Base-by-base conservation (phyloP, 176 grass and related monocot species). In the Poa pratensis region DNA sequence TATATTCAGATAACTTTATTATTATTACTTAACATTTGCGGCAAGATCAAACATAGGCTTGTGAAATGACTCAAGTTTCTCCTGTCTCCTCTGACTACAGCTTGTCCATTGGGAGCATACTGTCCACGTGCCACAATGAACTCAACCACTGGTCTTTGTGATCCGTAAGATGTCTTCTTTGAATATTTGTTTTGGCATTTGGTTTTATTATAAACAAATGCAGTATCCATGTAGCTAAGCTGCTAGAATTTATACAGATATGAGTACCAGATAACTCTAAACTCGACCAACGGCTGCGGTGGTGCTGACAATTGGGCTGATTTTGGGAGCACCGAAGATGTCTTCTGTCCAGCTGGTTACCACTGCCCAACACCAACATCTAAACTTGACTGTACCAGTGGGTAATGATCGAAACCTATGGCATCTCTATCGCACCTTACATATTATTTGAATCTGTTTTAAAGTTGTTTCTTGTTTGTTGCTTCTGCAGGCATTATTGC, bases 101-200 rank as follows among this genome's bases (percentile, higher is more conserved):
- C 96, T 58, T 98, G 96, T 81, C 96, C 96, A 0, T 75, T 98
- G 67, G 96, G 96, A 34, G 89, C 96, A 4, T 98, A 94, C 46
- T 98, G 96, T 64, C 96, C 93, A 7, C 89, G 78, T 19, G 93
- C 87, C 40, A 78, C 5, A n/a, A 62, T 72, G 62, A 98, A 95
- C 54, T 7, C 0, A 2, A 95, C 85, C 15, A 95, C 91, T 18
- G 93, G 91, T 27, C 70, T 88, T 79, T 98, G 96, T n/a, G 88
- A 98, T 66, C 96, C 91, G 93, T 98, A 95, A 98, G 93, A 92
- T 59, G 64, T 66, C 71, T 80, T 80, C 10, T 67, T 73, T 34
- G 5, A 49, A 6, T 48, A 45, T 27, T 10, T 85, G 3, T 53
- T 52, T 5, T 12, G 26, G 24, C 6, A 32, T 55, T 83, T 35